Evolutionary conservation across 257 asterid species (phyloP).

Genomic region (Ophiorrhiza pumila): DNA sequence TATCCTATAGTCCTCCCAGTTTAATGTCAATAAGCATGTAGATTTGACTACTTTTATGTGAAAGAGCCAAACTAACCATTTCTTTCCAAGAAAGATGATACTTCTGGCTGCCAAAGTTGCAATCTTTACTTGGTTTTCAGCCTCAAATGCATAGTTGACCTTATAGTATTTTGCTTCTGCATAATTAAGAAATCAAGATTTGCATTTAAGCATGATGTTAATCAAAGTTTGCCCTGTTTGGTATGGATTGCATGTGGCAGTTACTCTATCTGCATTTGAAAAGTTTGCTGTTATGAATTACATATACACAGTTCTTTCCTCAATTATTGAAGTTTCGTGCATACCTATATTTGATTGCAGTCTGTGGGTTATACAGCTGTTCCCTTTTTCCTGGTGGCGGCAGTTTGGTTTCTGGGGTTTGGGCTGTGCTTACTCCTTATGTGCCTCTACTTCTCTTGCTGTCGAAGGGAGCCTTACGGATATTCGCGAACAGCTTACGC

Average conservation of each 20-base stretch:
- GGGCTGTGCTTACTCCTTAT: constrained; percentile 49
- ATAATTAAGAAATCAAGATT: background rate
- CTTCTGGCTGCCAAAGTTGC: background rate
- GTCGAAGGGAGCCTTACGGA: constrained; percentile 52
- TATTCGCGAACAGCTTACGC: constrained; percentile 62
- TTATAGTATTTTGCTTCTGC: background rate
- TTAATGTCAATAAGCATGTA: background rate
- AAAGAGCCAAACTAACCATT: background rate
- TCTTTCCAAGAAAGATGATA: background rate
- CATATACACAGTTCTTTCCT: background rate
- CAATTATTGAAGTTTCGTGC: background rate
- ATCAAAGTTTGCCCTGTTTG: background rate
- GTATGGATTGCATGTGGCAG: background rate
- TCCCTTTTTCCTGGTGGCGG: constrained; percentile 59
- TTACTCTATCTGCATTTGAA: background rate
- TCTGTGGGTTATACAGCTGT: constrained; percentile 66
- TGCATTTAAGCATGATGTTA: background rate
- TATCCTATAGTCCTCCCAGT: background rate
- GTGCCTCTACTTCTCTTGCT: constrained; percentile 53
- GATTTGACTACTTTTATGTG: background rate
- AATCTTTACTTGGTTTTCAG: background rate
- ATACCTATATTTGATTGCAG: constrained; percentile 39
- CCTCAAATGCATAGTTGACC: background rate
- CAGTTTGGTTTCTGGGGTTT: constrained; percentile 56
- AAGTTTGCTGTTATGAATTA: background rate